Base-by-base conservation (phyloP, 169 alveolate genomes). In the Toxoplasma gondii region DNA sequence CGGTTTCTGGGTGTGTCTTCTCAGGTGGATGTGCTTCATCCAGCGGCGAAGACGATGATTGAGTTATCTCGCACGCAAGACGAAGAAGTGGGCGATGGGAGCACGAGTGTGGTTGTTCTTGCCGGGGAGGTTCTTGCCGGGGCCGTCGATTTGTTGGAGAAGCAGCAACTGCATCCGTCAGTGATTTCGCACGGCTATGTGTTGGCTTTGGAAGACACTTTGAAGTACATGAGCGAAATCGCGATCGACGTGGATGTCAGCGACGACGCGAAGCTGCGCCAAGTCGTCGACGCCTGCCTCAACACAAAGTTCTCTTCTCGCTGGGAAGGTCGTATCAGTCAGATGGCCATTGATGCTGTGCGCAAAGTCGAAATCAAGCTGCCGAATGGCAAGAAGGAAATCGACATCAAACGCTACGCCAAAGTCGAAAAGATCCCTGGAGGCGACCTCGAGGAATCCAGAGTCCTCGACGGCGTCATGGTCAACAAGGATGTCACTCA, bases 31-130 rank as follows among this genome's bases (percentile, higher is more conserved):
- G 99, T 99, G 78, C 98, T 98, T 38, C 99, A 99, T 95, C 99
- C 99, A 0, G 99, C 99, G 9, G 99, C 99, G 43, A 99, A 99
- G 95, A 97, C 99, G 44, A 98, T 99, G 98, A 99, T 99, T 84
- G 99, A 99, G 95, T 96, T 99, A 82, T 98, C 99, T 49, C 97
- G 99, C 83, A 97, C 99, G 9, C 99, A 98, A 96, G 99, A 99
- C 96, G 99, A 99, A 96, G 99, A 99, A 95, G 99, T 93, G 27
- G 99, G 99, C 38, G 99, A 99, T 96, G 99, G 99, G 4, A 99
- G 99, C 31, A 99, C 99, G 44, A 98, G 99, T 44, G 99, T 99
- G 81, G 99, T 99, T 64, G 98, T 99, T 38, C 97, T 99, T 58
- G 99, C 99, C 78, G 99, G 99, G 7, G 99, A 99, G 97, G 96